Conservation (phyloP, 345 rosid species). For the Melaleuca quinquenervia region DNA sequence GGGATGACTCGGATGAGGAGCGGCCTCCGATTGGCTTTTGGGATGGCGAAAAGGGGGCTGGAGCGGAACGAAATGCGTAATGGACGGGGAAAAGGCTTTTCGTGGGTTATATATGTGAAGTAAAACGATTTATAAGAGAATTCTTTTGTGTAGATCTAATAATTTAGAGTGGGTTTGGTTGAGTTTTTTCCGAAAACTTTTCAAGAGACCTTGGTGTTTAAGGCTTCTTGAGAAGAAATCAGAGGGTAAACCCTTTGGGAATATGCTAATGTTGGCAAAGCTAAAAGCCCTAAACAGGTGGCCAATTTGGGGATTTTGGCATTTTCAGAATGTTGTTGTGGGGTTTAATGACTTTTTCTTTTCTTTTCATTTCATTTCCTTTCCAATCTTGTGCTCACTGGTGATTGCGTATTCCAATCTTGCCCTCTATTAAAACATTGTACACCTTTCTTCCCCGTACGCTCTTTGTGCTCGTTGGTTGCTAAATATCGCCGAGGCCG, state of each 20-base stretch:
- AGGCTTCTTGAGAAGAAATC: too few relatives aligned
- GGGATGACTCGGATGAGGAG: background rate
- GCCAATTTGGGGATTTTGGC: too few relatives aligned
- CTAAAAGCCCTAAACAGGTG: too few relatives aligned
- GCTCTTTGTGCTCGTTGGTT: too few relatives aligned
- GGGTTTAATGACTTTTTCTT: background rate
- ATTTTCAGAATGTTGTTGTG: too few relatives aligned
- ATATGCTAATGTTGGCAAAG: background rate
- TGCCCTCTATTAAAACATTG: too few relatives aligned
- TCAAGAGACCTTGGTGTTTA: too few relatives aligned
- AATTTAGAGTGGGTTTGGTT: background rate
- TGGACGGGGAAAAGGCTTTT: background rate
- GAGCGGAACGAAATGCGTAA: background rate
- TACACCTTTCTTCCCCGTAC: too few relatives aligned
- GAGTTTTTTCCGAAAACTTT: too few relatives aligned
- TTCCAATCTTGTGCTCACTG: background rate
- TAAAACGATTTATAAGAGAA: background rate
- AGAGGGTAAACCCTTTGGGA: background rate
- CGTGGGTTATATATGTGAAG: background rate
- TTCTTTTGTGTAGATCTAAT: too few relatives aligned
- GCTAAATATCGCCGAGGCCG: too few relatives aligned
- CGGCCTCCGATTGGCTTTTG: background rate
- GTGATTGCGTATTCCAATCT: background rate
- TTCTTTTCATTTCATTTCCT: too few relatives aligned
- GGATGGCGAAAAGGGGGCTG: accelerated